Evolutionary conservation across 2,329 filamentous ascomycete genomes (phyloP), one percentile per base, ranked within the genome.

Genomic region (Fusarium duplospermum): DNA sequence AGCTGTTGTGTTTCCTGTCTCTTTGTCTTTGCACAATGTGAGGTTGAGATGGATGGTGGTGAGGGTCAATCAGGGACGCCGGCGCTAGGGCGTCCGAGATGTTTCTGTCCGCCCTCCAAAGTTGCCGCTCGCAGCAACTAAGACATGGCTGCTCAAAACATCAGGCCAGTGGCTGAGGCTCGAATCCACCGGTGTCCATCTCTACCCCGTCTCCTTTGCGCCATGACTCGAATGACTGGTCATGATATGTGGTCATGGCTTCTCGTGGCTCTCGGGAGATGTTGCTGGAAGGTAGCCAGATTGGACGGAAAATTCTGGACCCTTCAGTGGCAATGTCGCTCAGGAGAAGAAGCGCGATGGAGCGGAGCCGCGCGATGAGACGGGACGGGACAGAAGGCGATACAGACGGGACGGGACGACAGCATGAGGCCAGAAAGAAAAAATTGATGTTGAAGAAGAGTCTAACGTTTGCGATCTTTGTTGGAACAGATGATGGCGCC

Each of bases 91-190:
- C 29, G 62, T 58, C 31, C 58, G 29, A 71, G 56, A 66, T 59
- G 24, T 33, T 64, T 38, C 60, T 59, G 61, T 60, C 69, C 54
- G 59, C 31, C 50, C 47, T 66, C 42, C 40, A 38, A 38, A 35
- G 61, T 58, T 61, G 64, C 68, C 62, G 62, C 42, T 58, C 50
- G 57, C n/a, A 31, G 60, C 59, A 66, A 62, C 56, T 73, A 63
- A 76, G 72, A 76, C 72, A 77, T 75, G 66, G 64, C 70, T 74
- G 63, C 63, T 65, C 71, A 64, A 58, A 56, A 62, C 70, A 77
- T 77, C 76, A 74, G 70, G 68, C 70, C 76, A 77, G 76, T 77
- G 76, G 74, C 76, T 74, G 74, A 62, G 70, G 72, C 76, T 78
- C 68, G 72, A 78, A 67, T 56, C 66, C 52, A 52, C 60, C 42